Conservation (phyloP, 176 grass and related monocot species). For the Carex parvula region DNA sequence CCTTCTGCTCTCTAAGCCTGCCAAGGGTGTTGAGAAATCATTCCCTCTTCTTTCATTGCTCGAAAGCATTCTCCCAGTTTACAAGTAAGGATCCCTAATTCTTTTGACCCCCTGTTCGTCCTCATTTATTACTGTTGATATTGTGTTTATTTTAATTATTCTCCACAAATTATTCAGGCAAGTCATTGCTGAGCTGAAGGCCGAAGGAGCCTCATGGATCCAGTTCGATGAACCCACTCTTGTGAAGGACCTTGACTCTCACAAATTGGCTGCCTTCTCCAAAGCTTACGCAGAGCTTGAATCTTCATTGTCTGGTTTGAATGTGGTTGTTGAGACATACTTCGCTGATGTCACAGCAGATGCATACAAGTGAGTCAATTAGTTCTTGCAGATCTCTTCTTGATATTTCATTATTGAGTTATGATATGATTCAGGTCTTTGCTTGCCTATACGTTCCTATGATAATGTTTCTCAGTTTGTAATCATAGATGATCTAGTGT, state of each 20-base stretch:
- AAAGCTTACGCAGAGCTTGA: conserved; percentile 60
- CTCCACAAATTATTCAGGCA: conserved; percentile 49
- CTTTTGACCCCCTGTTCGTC: neutral
- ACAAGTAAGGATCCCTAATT: conserved; percentile 59
- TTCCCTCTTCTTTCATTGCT: conserved; percentile 89
- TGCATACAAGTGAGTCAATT: conserved; percentile 66
- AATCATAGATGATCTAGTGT: neutral
- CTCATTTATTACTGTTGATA: conserved; percentile 18
- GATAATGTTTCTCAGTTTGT: neutral
- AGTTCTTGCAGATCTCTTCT: neutral
- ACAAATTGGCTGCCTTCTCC: conserved; percentile 77
- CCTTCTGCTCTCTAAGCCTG: conserved; percentile 87
- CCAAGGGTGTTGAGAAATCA: conserved; percentile 91
- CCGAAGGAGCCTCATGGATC: conserved; percentile 87
- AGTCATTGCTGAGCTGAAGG: conserved; percentile 82
- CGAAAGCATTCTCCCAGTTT: conserved; percentile 64
- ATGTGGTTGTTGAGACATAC: conserved; percentile 93
- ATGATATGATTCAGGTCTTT: neutral
- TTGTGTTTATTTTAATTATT: conserved; percentile 20
- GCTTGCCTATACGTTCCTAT: neutral
- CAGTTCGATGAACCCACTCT: conserved; percentile 97
- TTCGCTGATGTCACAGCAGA: conserved; percentile 90
- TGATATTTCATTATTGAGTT: neutral
- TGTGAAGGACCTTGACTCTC: conserved; percentile 70
- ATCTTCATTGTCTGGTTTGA: conserved; percentile 65